Percentiles rank a stretch among this genome's conserved stretches.
Conservation (phyloP, 2,329 filamentous ascomycete genomes). For the Raffaelea albimanens region DNA sequence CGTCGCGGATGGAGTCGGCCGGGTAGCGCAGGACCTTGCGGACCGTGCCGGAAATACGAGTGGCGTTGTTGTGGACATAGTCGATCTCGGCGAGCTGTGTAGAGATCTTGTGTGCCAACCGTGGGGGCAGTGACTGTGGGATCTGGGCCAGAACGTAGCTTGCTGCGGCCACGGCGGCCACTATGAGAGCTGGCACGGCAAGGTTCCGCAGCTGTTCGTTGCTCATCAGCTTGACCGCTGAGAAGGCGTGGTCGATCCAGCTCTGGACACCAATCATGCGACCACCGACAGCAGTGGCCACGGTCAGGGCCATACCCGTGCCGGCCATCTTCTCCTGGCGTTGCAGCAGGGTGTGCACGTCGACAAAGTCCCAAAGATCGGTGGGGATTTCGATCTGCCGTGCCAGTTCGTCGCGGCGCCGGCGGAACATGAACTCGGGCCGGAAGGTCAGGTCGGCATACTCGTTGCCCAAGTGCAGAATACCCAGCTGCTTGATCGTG, state of each 20-base stretch:
- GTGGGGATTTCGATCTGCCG: conserved; percentile 81
- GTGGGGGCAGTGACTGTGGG: conserved; percentile 77
- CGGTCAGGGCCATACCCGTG: conserved; percentile 87
- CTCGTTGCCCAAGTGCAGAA: conserved; percentile 80
- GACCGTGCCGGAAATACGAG: conserved; percentile 75
- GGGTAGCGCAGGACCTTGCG: conserved; percentile 83
- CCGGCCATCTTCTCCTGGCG: conserved; percentile 90
- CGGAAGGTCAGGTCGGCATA: conserved; percentile 82
- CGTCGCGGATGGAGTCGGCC: conserved; percentile 74
- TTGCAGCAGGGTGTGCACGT: conserved; percentile 72
- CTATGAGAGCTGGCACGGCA: conserved; percentile 68
- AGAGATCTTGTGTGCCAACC: conserved; percentile 76
- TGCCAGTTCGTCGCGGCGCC: conserved; percentile 70
- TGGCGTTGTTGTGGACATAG: conserved; percentile 83
- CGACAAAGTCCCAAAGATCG: conserved; percentile 89
- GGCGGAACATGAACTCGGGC: conserved; percentile 87
- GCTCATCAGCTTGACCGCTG: conserved; percentile 70
- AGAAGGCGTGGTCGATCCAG: conserved; percentile 83
- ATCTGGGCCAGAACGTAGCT: conserved; percentile 82
- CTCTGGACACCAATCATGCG: conserved; percentile 73
- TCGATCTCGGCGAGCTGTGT: conserved; percentile 72
- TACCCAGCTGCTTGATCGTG: conserved; percentile 77
- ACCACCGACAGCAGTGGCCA: conserved; percentile 76
- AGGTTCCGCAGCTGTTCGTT: conserved; percentile 72
- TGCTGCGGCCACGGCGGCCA: conserved; percentile 63